A percentile compares a stretch with the other conserved stretches of the same genome.
These are phyloP conservation scores for Angomonas ambiguus DNA, from an alignment of 208 protist species.

Conservation along the genomic window DNA sequence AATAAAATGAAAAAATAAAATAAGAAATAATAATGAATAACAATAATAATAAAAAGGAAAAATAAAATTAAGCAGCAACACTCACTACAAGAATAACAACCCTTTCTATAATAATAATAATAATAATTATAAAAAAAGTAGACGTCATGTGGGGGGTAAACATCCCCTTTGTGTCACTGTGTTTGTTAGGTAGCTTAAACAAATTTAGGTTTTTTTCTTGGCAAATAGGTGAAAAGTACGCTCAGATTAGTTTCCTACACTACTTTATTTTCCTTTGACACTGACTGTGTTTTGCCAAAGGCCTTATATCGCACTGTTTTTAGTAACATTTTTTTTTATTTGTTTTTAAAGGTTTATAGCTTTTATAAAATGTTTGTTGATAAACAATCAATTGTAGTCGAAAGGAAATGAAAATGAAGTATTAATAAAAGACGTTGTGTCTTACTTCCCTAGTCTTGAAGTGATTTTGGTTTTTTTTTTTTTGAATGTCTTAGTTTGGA, in stretches of 20 bases:
- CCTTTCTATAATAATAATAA: not conserved
- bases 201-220: not conserved
- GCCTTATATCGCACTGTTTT: not conserved
- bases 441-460: no score
- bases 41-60: conserved; percentile 8
- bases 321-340: conserved; percentile 10
- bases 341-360: conserved; percentile 18
- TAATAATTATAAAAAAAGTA: not conserved
- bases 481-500: no score
- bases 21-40: conserved; percentile 22
- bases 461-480: no score
- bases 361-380: no score
- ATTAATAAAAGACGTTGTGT: no score
- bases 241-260: no score
- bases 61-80: not conserved
- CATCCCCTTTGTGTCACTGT: no score
- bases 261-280: no score
- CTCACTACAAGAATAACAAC: not conserved
- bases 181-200: not conserved
- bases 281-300: not conserved
- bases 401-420: no score
- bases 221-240: not conserved
- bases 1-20: conserved; percentile 6
- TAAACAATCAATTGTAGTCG: no score
- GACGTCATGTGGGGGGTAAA: no score